Evolutionary conservation across 2,329 filamentous ascomycete species (phyloP), one percentile per base, ranked within the genome.

Genomic region (Paracamarosporium sp.): DNA sequence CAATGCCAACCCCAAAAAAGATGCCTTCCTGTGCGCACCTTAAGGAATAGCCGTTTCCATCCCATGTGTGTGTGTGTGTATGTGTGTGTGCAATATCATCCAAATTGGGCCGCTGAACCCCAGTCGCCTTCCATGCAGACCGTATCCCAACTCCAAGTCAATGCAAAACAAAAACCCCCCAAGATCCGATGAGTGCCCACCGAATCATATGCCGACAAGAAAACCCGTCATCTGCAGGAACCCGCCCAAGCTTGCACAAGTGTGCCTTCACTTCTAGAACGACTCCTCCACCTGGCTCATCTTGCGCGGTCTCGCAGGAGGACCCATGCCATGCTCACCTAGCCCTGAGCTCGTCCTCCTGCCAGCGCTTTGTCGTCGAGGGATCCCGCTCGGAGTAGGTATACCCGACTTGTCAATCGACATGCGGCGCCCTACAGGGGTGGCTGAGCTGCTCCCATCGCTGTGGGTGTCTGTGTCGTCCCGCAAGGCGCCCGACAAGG

Each of bases 201-300:
- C 57, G 50, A 67, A 65, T 64, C 61, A 65, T 67, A 57, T 62
- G 60, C 57, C 59, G 44, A 54, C 41, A 62, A 60, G 47, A 59
- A 57, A 65, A 60, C 57, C 62, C 61, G 61, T 67, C 61, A 56
- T 57, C 55, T 65, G 62, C 67, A 66, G 45, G 47, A 40, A 59
- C 55, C 57, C 52, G 50, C 43, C 48, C 53, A 47, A 33, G 22
- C 46, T 36, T 50, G 52, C 46, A 15, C 44, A 24, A 22, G 44
- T 35, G 28, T 24, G 4, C 28, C 51, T 43, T 36, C 43, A 25
- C n/a, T 41, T 60, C 55, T 76, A 86, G 72, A 82, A 86, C n/a
- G 83, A 85, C 74, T 87, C 84, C 40, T 85, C 56, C 67, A 68
- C 44, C 62, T 83, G 82, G 71, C 78, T 83, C 67, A 83, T 75